phyloP scores from a whole-genome alignment of 148 eudicot species.

The Dianthus caryophyllus region DNA sequence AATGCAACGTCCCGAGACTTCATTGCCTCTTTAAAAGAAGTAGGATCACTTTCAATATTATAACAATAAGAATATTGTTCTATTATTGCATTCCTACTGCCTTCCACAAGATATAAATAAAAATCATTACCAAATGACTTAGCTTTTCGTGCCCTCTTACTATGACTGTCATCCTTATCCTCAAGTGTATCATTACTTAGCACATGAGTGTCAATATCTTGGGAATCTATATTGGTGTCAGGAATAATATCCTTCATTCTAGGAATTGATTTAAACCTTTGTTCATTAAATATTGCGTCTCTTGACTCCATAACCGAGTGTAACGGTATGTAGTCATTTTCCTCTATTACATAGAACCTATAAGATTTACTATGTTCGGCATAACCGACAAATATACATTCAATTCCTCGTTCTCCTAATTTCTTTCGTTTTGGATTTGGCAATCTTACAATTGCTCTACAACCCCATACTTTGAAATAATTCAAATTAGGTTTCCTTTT shows the following conservation, averaged over 20 bases:
- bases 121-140: neutral
- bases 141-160: neutral
- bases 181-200: too few species aligned
- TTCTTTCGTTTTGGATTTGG: neutral
- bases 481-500: neutral
- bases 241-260: neutral
- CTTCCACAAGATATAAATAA: neutral
- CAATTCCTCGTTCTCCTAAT: neutral
- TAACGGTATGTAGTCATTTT: neutral
- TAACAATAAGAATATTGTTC: too few species aligned
- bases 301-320: neutral
- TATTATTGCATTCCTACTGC: neutral
- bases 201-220: too few species aligned
- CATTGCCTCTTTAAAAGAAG: neutral
- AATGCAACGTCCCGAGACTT: neutral
- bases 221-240: too few species aligned
- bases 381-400: neutral
- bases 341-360: neutral
- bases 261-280: neutral
- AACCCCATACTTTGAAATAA: conserved; percentile 2
- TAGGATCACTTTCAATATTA: neutral
- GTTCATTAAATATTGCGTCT: neutral
- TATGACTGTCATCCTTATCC: too few species aligned
- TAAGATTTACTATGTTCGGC: neutral
- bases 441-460: neutral